Evolutionary conservation across 192 early-diverging fungal genomes (phyloP).

Genomic region (Backusella tarrabulga): DNA sequence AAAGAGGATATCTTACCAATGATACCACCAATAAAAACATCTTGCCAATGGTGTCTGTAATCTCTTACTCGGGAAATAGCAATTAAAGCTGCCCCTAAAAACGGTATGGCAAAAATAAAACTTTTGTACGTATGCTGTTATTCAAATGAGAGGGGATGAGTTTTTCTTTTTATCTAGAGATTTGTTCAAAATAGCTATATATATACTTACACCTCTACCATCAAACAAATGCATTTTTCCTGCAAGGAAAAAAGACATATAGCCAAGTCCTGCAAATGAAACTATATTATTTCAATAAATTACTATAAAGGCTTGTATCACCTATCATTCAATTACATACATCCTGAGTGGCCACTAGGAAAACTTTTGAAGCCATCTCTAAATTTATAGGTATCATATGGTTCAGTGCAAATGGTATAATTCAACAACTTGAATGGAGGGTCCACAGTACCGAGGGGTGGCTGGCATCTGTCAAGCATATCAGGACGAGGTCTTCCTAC

Average conservation of each 20-base stretch:
- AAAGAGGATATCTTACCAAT: constrained; percentile 43
- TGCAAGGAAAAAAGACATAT: constrained; percentile 65
- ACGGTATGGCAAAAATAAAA: constrained; percentile 54
- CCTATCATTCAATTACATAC: constrained; percentile 30
- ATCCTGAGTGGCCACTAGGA: constrained; percentile 85
- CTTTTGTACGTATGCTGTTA: constrained; percentile 63
- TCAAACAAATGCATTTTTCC: constrained; percentile 75
- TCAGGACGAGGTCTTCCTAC: constrained; percentile 55
- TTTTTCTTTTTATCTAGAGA: neutral
- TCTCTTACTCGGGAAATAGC: constrained; percentile 68
- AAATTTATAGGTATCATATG: constrained; percentile 47
- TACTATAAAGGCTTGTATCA: neutral
- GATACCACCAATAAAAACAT: constrained; percentile 63
- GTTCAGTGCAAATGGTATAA: constrained; percentile 56
- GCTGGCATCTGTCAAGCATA: constrained; percentile 50
- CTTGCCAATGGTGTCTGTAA: constrained; percentile 82
- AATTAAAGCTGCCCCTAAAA: constrained; percentile 56
- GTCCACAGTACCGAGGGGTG: constrained; percentile 36
- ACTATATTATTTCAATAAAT: constrained; percentile 31
- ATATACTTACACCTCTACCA: constrained; percentile 42
- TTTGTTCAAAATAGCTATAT: neutral
- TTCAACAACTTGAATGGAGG: constrained; percentile 59
- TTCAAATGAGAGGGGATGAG: neutral
- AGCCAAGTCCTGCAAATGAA: constrained; percentile 73
- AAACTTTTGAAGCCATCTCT: constrained; percentile 85